Conservation (phyloP, 257 asterid species). For the Voacanga thouarsii region DNA sequence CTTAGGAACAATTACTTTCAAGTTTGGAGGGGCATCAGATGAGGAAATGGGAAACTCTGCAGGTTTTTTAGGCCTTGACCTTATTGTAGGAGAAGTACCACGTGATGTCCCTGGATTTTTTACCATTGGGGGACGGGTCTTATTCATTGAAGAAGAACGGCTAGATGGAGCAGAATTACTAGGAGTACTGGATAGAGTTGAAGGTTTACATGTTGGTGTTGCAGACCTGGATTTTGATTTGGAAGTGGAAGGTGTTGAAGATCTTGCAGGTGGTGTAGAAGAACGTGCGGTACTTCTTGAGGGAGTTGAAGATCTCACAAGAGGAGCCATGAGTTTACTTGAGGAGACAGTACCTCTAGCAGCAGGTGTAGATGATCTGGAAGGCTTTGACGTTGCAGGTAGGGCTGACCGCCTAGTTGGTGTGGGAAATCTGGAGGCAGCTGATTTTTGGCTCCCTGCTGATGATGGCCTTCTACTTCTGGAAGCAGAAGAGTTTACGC, state of each 20-base stretch:
- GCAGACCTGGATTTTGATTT: constrained; percentile 49
- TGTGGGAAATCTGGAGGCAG: constrained; percentile 45
- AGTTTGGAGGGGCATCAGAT: constrained; percentile 32
- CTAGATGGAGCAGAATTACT: constrained; percentile 22
- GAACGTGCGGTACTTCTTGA: constrained; percentile 41
- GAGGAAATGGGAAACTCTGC: constrained; percentile 30
- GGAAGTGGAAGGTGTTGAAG: constrained; percentile 35
- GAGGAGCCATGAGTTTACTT: constrained; percentile 35
- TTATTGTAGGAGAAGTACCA: constrained; percentile 48
- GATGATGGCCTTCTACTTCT: constrained; percentile 40
- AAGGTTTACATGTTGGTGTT: constrained; percentile 50
- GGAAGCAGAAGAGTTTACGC: constrained; percentile 22
- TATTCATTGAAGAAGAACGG: constrained; percentile 31
- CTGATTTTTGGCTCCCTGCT: constrained; percentile 36
- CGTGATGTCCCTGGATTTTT: constrained; percentile 37
- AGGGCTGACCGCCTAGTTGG: constrained; percentile 45
- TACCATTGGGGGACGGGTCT: constrained; percentile 21
- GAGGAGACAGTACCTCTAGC: constrained; percentile 48
- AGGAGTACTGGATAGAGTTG: constrained; percentile 27
- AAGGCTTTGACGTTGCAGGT: constrained; percentile 43
- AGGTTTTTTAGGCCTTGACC: constrained; percentile 51
- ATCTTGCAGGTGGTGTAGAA: constrained; percentile 45
- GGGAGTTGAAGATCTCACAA: constrained; percentile 52
- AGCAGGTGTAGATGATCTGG: constrained; percentile 56
- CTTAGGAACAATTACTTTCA: constrained; percentile 33